Percentiles rank a stretch among this genome's conserved stretches.
These are phyloP conservation scores for Zanthoxylum bungeanum DNA, from an alignment of 345 rosid species.

Conservation along the genomic window DNA sequence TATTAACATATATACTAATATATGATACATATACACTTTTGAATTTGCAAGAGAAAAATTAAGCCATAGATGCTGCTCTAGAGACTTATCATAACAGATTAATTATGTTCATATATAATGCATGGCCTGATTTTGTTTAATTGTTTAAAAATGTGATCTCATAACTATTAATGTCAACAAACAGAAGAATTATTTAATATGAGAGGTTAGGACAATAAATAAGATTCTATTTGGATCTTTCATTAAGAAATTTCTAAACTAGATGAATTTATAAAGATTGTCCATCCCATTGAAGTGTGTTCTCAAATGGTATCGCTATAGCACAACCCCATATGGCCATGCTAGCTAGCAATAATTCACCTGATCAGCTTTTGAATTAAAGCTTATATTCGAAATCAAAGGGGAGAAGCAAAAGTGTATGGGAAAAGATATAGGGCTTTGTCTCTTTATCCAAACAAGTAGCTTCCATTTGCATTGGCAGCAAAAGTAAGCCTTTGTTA, in stretches of 20 bases:
- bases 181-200: not conserved
- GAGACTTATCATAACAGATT: too few species aligned
- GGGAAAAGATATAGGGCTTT: not conserved
- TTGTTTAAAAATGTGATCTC: not conserved
- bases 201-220: not conserved
- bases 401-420: not conserved
- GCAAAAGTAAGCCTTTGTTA: not conserved
- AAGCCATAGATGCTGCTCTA: too few species aligned
- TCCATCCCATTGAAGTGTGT: not conserved
- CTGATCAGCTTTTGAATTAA: not conserved
- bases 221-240: not conserved
- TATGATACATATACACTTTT: not conserved
- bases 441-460: constrained; percentile 13
- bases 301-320: not conserved
- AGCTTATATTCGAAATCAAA: not conserved
- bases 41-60: not conserved
- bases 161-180: not conserved
- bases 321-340: not conserved
- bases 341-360: not conserved
- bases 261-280: not conserved
- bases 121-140: not conserved
- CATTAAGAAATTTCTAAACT: not conserved
- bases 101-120: not conserved
- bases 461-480: not conserved
- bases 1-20: too few species aligned